Percentiles rank a stretch among this genome's conserved stretches.
Evolutionary conservation across 371 early-diverging fungal genomes (phyloP).

Genomic region (Mucor mucedo): DNA sequence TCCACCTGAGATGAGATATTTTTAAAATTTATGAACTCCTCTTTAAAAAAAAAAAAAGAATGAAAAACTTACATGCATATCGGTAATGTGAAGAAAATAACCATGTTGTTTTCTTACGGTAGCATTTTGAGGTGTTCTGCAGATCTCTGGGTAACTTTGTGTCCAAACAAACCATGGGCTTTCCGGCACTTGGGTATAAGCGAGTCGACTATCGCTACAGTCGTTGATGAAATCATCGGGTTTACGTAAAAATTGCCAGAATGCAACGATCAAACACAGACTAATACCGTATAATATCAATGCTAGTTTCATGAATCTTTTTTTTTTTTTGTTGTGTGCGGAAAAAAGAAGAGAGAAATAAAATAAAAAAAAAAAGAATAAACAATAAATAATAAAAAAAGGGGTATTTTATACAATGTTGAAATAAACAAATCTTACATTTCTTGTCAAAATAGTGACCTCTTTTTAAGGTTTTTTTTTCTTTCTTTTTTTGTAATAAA

Average conservation of each 20-base stretch:
- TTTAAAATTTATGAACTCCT: not conserved
- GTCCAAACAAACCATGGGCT: slow-evolving; percentile 10
- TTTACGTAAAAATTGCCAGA: slow-evolving; percentile 10
- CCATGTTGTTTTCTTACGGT: slow-evolving; percentile 36
- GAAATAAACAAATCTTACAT: slow-evolving; percentile 9
- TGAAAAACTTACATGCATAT: slow-evolving; percentile 63
- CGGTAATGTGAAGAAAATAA: slow-evolving; percentile 77
- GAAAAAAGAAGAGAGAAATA: not conserved
- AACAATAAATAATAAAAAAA: slow-evolving; percentile 1
- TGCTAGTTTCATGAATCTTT: slow-evolving; percentile 2
- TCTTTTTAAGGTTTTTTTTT: not conserved
- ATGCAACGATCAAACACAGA: slow-evolving; percentile 2
- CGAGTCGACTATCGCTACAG: slow-evolving; percentile 1
- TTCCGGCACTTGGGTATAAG: not conserved
- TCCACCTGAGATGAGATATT: slow-evolving; percentile 33
- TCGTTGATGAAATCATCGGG: not conserved
- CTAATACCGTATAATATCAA: slow-evolving; percentile 1
- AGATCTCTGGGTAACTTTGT: slow-evolving; percentile 13
- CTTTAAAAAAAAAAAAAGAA: not conserved
- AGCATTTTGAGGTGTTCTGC: not conserved
- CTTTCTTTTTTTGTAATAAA: not conserved
- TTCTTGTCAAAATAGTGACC: slow-evolving; percentile 24
- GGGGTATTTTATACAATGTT: not conserved
- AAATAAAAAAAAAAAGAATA: slow-evolving; percentile 4
- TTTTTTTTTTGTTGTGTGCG: not conserved